phyloP scores from a whole-genome alignment of 2,329 filamentous ascomycete species.

The Stachybotrys elegans region DNA sequence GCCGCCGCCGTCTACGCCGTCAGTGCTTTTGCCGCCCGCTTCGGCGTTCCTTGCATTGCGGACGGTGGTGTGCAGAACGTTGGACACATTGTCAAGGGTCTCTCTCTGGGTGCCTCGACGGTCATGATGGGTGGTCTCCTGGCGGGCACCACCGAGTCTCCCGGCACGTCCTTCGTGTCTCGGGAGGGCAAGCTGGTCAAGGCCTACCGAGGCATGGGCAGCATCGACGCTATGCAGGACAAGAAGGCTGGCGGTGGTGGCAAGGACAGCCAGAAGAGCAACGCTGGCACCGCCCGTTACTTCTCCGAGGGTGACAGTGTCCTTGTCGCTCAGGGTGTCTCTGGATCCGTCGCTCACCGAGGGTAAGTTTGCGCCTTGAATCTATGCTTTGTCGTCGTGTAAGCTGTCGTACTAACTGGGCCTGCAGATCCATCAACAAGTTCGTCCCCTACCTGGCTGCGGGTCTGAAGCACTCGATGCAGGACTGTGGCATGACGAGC shows the following conservation, averaged over 20 bases:
- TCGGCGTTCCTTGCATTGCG: constrained; percentile 96
- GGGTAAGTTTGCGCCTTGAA: constrained; percentile 45
- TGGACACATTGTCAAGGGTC: constrained; percentile 97
- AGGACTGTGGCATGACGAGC: constrained; percentile 87
- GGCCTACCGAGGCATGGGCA: constrained; percentile 98
- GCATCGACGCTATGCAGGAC: constrained; percentile 99
- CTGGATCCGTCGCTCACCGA: constrained; percentile 75
- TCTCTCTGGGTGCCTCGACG: constrained; percentile 87
- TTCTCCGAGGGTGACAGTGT: constrained; percentile 96
- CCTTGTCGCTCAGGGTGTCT: constrained; percentile 94
- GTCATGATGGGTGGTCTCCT: constrained; percentile 99
- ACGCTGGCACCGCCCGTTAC: constrained; percentile 94
- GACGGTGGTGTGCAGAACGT: constrained; percentile 98
- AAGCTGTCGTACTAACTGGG: constrained; percentile 27
- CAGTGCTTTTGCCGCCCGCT: constrained; percentile 80
- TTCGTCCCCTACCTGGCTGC: constrained; percentile 95
- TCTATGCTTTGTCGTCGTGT: too few species aligned
- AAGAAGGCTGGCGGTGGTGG: constrained; percentile 80
- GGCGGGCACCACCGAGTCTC: constrained; percentile 94
- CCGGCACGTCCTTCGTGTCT: constrained; percentile 93
- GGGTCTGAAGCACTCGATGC: constrained; percentile 94
- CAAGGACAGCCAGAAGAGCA: constrained; percentile 72
- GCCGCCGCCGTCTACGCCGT: constrained; percentile 90
- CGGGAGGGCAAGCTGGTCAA: constrained; percentile 97
- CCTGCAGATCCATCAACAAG: constrained; percentile 72